Conservation (phyloP, 163 green algal genomes). For the Smithsoniella earleae region DNA sequence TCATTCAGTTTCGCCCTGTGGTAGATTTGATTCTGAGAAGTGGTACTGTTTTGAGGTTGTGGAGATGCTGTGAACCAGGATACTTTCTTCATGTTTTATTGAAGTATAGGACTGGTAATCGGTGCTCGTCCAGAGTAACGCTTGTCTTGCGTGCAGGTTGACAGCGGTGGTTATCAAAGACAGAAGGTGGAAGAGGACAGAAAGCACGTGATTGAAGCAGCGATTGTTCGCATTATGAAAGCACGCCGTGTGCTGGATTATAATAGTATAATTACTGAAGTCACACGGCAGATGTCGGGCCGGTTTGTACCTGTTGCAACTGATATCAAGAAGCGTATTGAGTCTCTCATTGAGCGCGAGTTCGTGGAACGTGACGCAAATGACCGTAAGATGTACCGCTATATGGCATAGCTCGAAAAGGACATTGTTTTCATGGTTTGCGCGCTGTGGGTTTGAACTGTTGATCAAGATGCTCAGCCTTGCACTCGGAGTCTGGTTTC, state of each 20-base stretch:
- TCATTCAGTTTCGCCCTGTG: not conserved
- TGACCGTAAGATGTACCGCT: conserved; percentile 89
- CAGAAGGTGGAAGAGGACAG: conserved; percentile 87
- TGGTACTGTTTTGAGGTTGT: too few species aligned
- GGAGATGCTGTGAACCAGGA: too few species aligned
- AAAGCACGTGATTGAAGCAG: conserved; percentile 92
- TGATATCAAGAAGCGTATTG: conserved; percentile 97
- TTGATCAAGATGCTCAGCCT: too few species aligned
- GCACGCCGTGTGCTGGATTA: conserved; percentile 72
- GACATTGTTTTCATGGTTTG: too few species aligned
- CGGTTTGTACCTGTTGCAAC: conserved; percentile 84
- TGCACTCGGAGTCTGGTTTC: too few species aligned
- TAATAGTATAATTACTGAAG: conserved; percentile 84
- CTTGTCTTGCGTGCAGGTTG: conserved; percentile 8
- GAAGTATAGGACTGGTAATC: not conserved
- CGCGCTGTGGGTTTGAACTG: too few species aligned
- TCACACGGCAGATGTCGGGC: conserved; percentile 69
- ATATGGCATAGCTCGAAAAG: conserved; percentile 86
- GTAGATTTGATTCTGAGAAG: too few species aligned
- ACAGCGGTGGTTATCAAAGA: conserved; percentile 31
- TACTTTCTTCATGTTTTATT: too few species aligned
- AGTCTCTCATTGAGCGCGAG: conserved; percentile 95
- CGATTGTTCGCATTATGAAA: conserved; percentile 98
- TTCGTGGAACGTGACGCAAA: conserved; percentile 85
- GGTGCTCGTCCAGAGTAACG: too few species aligned